Percentiles rank a stretch among this genome's conserved stretches.
Evolutionary conservation across 192 early-diverging fungal genomes (phyloP).

Genomic region (Backusella psychrophila): DNA sequence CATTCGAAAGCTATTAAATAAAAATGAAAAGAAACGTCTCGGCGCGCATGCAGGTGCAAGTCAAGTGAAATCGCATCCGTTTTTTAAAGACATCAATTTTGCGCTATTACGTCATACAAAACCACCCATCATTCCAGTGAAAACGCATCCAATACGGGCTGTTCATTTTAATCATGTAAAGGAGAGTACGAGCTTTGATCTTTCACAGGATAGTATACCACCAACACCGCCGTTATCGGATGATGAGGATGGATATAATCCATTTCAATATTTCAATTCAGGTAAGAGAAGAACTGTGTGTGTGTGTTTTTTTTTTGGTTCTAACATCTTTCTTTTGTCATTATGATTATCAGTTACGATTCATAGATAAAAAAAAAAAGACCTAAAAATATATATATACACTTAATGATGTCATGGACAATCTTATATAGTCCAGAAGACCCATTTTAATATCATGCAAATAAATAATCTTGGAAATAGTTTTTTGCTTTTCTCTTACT

Average conservation of each 20-base stretch:
- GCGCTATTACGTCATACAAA: conserved; percentile 79
- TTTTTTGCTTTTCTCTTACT: background rate
- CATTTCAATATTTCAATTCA: conserved; percentile 55
- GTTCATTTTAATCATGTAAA: conserved; percentile 63
- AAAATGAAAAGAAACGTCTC: conserved; percentile 89
- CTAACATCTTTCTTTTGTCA: background rate
- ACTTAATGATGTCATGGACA: conserved; percentile 2
- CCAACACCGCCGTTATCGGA: background rate
- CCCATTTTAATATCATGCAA: background rate
- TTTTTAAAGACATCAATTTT: conserved; percentile 91
- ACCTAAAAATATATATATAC: background rate
- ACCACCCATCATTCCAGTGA: conserved; percentile 80
- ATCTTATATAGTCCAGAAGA: background rate
- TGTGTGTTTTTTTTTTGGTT: background rate
- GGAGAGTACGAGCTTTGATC: conserved; percentile 64
- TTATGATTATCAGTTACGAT: conserved; percentile 8
- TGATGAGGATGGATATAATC: conserved; percentile 32
- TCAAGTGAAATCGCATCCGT: conserved; percentile 90
- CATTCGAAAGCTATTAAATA: conserved; percentile 81
- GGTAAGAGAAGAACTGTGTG: conserved; percentile 21
- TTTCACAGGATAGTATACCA: conserved; percentile 35
- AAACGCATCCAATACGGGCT: conserved; percentile 17
- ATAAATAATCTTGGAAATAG: background rate
- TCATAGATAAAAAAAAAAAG: background rate
- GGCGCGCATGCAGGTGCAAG: conserved; percentile 86